Percentiles rank a stretch among this genome's conserved stretches.
phyloP scores from a whole-genome alignment of 2,329 filamentous ascomycete genomes.

The Aspergillus latus region DNA sequence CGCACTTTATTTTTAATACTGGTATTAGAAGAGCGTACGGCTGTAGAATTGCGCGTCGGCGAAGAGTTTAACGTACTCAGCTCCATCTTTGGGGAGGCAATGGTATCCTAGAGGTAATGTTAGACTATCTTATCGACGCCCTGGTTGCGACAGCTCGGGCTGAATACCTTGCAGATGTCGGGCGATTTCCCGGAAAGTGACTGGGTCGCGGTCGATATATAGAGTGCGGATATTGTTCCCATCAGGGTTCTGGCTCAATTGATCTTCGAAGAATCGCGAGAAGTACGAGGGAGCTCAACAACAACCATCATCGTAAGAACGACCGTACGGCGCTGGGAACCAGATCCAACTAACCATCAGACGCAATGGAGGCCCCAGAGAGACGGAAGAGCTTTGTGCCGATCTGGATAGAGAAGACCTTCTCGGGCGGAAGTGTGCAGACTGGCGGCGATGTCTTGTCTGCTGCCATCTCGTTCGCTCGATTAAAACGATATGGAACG shows the following conservation, averaged over 20 bases:
- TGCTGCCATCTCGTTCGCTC: not conserved
- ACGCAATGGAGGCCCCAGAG: conserved; percentile 68
- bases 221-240: conserved; percentile 69
- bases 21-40: conserved; percentile 52
- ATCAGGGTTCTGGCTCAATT: conserved; percentile 65
- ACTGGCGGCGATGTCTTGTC: conserved; percentile 5
- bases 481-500: not conserved
- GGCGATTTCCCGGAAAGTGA: conserved; percentile 84
- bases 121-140: not conserved
- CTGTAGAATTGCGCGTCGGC: conserved; percentile 95
- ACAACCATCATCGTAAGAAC: conserved; percentile 7
- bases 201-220: conserved; percentile 91
- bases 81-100: conserved; percentile 74
- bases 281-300: conserved; percentile 86
- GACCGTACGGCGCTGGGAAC: not conserved
- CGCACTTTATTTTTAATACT: no score
- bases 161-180: conserved; percentile 73
- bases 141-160: not conserved
- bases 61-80: conserved; percentile 88
- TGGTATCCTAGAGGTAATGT: conserved; percentile 65
- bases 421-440: conserved; percentile 52
- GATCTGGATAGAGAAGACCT: conserved; percentile 70
- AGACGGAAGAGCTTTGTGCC: conserved; percentile 67
- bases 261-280: conserved; percentile 86
- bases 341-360: conserved; percentile 60